Evolutionary conservation across 2,329 filamentous ascomycete genomes (phyloP), one percentile per base, ranked within the genome.

Genomic region (Cercospora zeina): DNA sequence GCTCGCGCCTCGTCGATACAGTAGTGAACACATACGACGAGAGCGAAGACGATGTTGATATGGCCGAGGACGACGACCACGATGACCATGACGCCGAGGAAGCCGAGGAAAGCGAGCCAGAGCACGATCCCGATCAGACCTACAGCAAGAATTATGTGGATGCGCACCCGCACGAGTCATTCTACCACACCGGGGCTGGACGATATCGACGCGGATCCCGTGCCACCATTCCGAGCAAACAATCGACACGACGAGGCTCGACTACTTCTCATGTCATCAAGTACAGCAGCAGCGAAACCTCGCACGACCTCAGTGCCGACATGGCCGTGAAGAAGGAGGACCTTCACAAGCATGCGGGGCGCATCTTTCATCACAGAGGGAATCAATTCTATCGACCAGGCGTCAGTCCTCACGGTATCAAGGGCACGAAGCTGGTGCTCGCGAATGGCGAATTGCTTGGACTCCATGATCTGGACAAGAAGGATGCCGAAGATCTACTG

Each of bases 361-460:
- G 60, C 14, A 62, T 61, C 47, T 73, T 73, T 54, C 68, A 72
- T 31, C 72, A 74, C 62, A 69, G 66, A 57, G 72, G 72, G 42
- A 72, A 71, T 45, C 65, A 66, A n/a, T 71, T 68, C n/a, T 73
- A 72, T 59, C 69, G 68, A 36, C 67, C 65, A n/a, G 71, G 71
- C 6, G 56, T 65, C n/a, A 66, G 62, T n/a, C 70, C 70, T 4
- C 59, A 62, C 31, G 65, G 63, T 37, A 65, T 61, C 39, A 65
- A 62, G 49, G 67, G 65, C n/a, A 68, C 66, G 16, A 65, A 66
- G 34, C 57, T 59, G 21, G 60, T 69, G 2, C 58, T 59, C 7
- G 47, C 54, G 14, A 57, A 65, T 14, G 66, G 66, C 5, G 56
- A 59, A 14, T 47, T 59, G 24, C 56, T 59, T 19, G 49, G 56